phyloP scores from a whole-genome alignment of 768 basidiomycete species.

The Serendipita sp. region DNA sequence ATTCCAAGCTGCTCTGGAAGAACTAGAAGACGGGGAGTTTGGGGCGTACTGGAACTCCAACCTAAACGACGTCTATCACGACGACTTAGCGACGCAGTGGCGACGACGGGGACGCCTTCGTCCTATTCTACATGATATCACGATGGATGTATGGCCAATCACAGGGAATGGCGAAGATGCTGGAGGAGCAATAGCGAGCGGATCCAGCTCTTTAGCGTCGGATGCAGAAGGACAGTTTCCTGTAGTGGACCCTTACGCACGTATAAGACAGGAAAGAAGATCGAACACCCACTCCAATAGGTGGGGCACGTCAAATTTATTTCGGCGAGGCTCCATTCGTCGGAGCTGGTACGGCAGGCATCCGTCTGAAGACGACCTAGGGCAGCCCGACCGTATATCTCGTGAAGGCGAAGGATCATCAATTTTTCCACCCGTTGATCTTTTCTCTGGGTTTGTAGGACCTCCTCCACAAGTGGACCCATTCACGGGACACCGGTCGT shows the following conservation, averaged over 20 bases:
- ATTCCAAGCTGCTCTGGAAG: background rate
- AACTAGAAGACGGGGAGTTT: constrained; percentile 4
- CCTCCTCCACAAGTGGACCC: no score
- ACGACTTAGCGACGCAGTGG: background rate
- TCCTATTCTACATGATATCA: background rate
- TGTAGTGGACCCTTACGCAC: background rate
- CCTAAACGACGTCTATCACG: background rate
- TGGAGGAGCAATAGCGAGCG: background rate
- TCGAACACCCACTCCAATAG: background rate
- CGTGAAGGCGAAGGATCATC: no score
- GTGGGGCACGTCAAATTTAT: background rate
- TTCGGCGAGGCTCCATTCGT: background rate
- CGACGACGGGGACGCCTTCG: background rate
- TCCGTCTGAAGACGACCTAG: no score
- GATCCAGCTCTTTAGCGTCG: background rate
- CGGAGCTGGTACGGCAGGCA: background rate
- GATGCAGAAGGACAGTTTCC: background rate
- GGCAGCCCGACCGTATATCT: no score
- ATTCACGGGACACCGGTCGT: no score
- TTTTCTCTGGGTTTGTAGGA: no score
- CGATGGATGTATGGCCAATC: background rate
- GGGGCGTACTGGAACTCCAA: constrained; percentile 2
- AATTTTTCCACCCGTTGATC: no score
- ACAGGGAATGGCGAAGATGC: background rate
- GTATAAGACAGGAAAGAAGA: background rate